Evolutionary conservation across 371 early-diverging fungal genomes (phyloP).

Genomic region (Circinella umbellata): DNA sequence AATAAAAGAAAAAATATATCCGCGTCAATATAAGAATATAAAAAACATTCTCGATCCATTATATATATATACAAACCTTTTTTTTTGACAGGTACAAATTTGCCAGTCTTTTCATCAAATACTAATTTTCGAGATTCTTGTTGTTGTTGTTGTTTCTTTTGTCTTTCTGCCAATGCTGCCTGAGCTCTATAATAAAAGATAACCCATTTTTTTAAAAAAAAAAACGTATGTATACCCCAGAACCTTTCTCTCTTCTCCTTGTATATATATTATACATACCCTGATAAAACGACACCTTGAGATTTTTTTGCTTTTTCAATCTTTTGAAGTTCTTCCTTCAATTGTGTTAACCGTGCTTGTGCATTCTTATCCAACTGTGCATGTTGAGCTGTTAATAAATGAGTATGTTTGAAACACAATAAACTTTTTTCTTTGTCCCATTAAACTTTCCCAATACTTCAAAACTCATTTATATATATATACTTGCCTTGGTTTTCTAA

Average conservation of each 20-base stretch:
- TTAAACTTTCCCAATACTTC: not conserved
- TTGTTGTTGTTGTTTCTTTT: slow-evolving; percentile 39
- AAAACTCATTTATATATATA: not conserved
- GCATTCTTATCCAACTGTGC: slow-evolving; percentile 58
- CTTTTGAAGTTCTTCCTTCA: slow-evolving; percentile 47
- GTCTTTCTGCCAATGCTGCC: slow-evolving; percentile 44
- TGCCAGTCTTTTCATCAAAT: slow-evolving; percentile 47
- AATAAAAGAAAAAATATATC: not conserved
- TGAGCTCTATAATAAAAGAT: slow-evolving; percentile 30
- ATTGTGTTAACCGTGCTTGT: slow-evolving; percentile 43
- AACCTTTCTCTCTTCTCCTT: no score
- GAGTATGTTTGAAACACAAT: not conserved
- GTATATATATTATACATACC: not conserved
- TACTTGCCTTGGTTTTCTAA: slow-evolving; percentile 53
- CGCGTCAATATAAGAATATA: not conserved
- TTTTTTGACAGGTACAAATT: slow-evolving; percentile 49
- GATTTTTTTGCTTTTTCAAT: slow-evolving; percentile 56
- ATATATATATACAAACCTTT: slow-evolving; percentile 27
- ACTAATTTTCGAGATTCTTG: slow-evolving; percentile 48
- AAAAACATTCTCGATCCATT: no score
- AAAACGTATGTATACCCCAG: no score
- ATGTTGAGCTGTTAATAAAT: slow-evolving; percentile 24
- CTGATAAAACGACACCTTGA: slow-evolving; percentile 7
- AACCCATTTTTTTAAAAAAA: no score
- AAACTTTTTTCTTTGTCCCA: no score